Evolutionary conservation across 768 basidiomycete species (phyloP), one percentile per base, ranked within the genome.

Genomic region (Russula sp.): DNA sequence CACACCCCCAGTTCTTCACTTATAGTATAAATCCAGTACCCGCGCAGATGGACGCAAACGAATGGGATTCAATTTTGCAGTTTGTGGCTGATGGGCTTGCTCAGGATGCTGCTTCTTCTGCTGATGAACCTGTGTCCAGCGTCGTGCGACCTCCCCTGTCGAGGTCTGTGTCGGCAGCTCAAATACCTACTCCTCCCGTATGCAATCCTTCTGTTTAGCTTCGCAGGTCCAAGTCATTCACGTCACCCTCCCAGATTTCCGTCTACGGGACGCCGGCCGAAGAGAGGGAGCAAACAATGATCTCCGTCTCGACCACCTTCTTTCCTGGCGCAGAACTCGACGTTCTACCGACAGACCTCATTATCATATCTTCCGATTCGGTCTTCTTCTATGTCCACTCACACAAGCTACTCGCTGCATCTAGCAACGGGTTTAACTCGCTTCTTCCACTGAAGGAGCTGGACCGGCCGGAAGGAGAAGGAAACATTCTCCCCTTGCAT

Each of bases 371-470:
- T 2, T 80, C 84, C 32, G 92, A 94, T 71, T 81, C 82, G 20
- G 89, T 94, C 46, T 90, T 91, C 75, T 94, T 94, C 80, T 92
- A 92, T 71, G 86, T 87, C 7, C 89, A 92, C 72, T 76, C 79
- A 0, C 76, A 83, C 49, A 69, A 83, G 57, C 76, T 93, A 49
- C 78, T 88, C 38, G 71, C 75, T 3, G 80, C 78, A 13, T 93
- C 92, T 14, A 75, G 77, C 36, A 93, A 91, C 67, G 75, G 74
- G 14, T 92, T 92, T 75, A 79, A 81, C 52, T 76, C 79, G 5
- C 79, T 84, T 48, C 75, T 94, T 22, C 81, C 86, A 5, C 70
- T 79, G 1, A 67, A 77, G 32, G 73, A 78, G 34, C 67, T 76
- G 6, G 73, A 75, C 36, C 61, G 59, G 0, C 34, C 38, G 22